A percentile compares a stretch with the other conserved stretches of the same genome.
Conservation (phyloP, 352 stramenopile species). For the Albugo candida region DNA sequence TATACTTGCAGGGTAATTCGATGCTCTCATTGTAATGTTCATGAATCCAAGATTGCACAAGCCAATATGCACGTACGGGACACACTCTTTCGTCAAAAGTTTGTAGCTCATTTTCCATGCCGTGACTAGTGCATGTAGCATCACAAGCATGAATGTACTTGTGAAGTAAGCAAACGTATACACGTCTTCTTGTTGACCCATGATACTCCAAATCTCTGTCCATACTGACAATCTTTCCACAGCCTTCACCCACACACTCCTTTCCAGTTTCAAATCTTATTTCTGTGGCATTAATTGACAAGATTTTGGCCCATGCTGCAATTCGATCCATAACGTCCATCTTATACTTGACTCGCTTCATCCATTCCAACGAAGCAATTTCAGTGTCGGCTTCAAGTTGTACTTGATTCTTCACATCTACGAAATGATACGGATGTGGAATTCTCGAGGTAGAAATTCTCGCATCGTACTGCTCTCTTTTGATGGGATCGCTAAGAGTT, state of each 20-base stretch:
- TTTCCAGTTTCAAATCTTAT: slow-evolving; percentile 57
- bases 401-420: slow-evolving; percentile 37
- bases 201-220: slow-evolving; percentile 57
- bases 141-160: slow-evolving; percentile 73
- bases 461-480: slow-evolving; percentile 32
- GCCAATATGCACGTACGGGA: slow-evolving; percentile 45
- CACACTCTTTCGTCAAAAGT: slow-evolving; percentile 40
- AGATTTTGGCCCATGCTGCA: slow-evolving; percentile 42
- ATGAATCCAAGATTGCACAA: slow-evolving; percentile 64
- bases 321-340: slow-evolving; percentile 73
- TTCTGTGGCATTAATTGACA: slow-evolving; percentile 35
- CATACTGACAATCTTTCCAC: slow-evolving; percentile 71
- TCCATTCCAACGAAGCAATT: slow-evolving; percentile 66
- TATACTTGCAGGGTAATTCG: too few species aligned
- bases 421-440: background rate
- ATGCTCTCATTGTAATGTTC: slow-evolving; percentile 13
- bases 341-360: slow-evolving; percentile 68
- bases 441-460: slow-evolving; percentile 15
- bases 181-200: slow-evolving; percentile 34
- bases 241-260: slow-evolving; percentile 25
- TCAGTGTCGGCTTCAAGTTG: slow-evolving; percentile 43
- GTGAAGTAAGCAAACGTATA: slow-evolving; percentile 58
- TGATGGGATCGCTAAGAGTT: slow-evolving; percentile 37
- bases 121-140: slow-evolving; percentile 44
- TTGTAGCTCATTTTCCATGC: background rate